Evolutionary conservation across 208 protist genomes (phyloP).

Genomic region (Leishmania lainsoni): DNA sequence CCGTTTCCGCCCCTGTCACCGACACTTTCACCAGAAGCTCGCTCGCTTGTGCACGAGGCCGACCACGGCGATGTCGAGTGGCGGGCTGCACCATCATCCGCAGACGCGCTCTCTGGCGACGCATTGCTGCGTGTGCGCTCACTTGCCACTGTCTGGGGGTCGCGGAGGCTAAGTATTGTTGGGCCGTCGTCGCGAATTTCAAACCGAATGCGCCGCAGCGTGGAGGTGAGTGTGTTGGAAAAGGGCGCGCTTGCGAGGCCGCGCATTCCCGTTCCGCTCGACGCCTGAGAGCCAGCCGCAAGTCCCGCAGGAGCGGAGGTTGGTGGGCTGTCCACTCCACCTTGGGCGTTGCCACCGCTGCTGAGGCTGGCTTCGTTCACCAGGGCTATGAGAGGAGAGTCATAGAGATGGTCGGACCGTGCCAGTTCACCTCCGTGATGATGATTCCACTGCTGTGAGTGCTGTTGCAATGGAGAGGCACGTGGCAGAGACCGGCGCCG

Average conservation of each 20-base stretch:
- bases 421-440: not conserved
- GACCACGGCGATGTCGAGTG: slow-evolving; percentile 1
- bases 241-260: slow-evolving; percentile 8
- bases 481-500: not conserved
- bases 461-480: no score
- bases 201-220: slow-evolving; percentile 72
- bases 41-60: not conserved
- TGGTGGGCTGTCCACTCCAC: not conserved
- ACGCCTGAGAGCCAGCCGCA: slow-evolving; percentile 5
- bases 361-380: not conserved
- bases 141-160: slow-evolving; percentile 15
- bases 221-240: slow-evolving; percentile 39
- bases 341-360: not conserved
- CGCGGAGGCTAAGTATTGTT: slow-evolving; percentile 36
- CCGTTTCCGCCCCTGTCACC: slow-evolving; percentile 1
- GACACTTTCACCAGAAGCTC: not conserved
- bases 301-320: slow-evolving; percentile 4
- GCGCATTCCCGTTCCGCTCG: slow-evolving; percentile 10
- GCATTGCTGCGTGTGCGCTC: slow-evolving; percentile 8
- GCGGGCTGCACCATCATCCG: not conserved
- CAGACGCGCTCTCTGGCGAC: not conserved
- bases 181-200: slow-evolving; percentile 63
- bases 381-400: slow-evolving; percentile 2
- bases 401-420: not conserved
- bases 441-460: not conserved